Evolutionary conservation across 305 asterid genomes (phyloP).

Genomic region (Rubia balearica): DNA sequence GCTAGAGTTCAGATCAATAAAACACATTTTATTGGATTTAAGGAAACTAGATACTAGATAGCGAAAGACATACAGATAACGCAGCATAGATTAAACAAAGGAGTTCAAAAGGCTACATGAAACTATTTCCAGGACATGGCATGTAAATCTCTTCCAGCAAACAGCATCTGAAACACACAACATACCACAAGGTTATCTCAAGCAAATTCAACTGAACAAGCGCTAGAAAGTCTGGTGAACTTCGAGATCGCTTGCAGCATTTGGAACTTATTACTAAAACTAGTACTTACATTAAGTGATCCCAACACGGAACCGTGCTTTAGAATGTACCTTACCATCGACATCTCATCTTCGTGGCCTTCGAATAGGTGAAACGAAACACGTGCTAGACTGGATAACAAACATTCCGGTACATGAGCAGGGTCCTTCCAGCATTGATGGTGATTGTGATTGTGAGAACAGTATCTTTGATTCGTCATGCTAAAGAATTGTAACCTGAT

Average conservation of each 20-base stretch:
- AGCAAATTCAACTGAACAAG: neutral
- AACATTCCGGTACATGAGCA: neutral
- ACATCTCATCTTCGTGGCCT: neutral
- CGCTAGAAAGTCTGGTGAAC: constrained; percentile 17
- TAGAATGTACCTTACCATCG: neutral
- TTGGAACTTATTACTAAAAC: neutral
- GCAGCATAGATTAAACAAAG: neutral
- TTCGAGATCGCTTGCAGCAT: neutral
- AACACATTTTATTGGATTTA: too few species aligned
- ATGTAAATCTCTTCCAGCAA: neutral
- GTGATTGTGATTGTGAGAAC: neutral
- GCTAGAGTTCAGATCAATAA: neutral
- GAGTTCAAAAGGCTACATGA: neutral
- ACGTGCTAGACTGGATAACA: neutral
- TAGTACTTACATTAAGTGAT: neutral
- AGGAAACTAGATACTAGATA: neutral
- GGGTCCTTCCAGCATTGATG: constrained; percentile 2
- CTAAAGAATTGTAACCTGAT: neutral
- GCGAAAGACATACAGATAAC: neutral
- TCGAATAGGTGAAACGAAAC: neutral
- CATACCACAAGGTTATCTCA: neutral
- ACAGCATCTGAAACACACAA: neutral
- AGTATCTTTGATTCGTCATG: neutral
- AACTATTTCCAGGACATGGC: neutral
- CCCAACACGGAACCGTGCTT: neutral